Percentiles rank a stretch among this genome's conserved stretches.
phyloP scores from a whole-genome alignment of 2,329 filamentous ascomycete species.

The Verticillium albo-atrum region DNA sequence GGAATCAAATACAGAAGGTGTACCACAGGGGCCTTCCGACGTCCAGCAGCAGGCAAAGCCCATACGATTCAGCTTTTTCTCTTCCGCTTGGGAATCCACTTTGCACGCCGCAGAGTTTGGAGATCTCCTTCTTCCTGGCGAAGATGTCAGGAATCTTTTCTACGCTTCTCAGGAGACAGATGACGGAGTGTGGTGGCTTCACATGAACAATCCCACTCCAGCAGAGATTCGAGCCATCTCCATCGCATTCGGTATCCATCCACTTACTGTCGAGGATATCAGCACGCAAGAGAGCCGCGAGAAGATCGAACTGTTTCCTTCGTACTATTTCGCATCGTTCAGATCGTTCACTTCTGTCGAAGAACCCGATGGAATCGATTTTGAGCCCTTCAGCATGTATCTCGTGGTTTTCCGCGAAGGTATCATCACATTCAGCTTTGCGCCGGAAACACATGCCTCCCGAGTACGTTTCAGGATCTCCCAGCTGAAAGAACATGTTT shows the following conservation, averaged over 20 bases:
- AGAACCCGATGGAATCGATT: conserved; percentile 75
- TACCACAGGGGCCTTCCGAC: conserved; percentile 30
- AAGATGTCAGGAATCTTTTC: conserved; percentile 86
- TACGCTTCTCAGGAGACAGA: conserved; percentile 55
- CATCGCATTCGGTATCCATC: conserved; percentile 93
- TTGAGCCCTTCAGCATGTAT: conserved; percentile 94
- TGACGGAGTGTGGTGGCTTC: conserved; percentile 97
- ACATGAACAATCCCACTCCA: conserved; percentile 84
- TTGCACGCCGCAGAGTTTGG: conserved; percentile 87
- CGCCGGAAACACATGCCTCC: conserved; percentile 77
- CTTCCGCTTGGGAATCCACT: conserved; percentile 87
- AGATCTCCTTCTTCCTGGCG: conserved; percentile 82
- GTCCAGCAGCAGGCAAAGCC: conserved; percentile 25
- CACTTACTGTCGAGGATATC: conserved; percentile 94
- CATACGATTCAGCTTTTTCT: conserved; percentile 89
- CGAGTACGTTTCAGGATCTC: conserved; percentile 90
- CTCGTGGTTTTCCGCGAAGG: conserved; percentile 96
- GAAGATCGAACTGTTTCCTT: conserved; percentile 96
- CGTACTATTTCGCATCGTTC: conserved; percentile 98
- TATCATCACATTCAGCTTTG: conserved; percentile 90
- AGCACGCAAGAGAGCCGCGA: conserved; percentile 92
- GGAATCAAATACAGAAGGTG: conserved; percentile 41
- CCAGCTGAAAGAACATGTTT: conserved; percentile 89
- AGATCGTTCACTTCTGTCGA: conserved; percentile 80
- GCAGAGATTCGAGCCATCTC: conserved; percentile 85